Conservation (phyloP, 1,284 basidiomycete species). For the Farysia itapuensis region DNA sequence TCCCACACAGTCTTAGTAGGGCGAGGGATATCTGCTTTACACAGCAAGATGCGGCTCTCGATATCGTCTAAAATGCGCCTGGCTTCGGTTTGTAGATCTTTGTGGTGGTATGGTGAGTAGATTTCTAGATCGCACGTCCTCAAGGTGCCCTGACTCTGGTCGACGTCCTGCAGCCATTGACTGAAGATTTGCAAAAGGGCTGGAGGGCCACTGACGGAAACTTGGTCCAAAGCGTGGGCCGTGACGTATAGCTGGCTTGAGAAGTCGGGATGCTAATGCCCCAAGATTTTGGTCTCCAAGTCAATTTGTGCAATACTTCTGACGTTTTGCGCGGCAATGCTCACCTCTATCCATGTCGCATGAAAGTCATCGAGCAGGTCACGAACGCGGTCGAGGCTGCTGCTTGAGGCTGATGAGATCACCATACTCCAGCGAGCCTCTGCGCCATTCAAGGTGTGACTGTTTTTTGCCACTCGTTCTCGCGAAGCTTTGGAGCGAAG, state of each 20-base stretch:
- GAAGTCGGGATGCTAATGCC: too few species aligned
- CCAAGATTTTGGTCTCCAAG: too few species aligned
- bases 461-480: slow-evolving; percentile 1
- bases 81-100: slow-evolving; percentile 4
- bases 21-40: slow-evolving; percentile 1
- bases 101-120: slow-evolving; percentile 25
- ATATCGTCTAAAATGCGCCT: slow-evolving; percentile 13
- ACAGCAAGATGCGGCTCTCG: slow-evolving; percentile 8
- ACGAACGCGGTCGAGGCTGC: slow-evolving; percentile 3
- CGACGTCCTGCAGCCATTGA: neutral
- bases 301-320: too few species aligned
- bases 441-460: too few species aligned
- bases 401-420: slow-evolving; percentile 5
- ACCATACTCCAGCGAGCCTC: slow-evolving; percentile 18
- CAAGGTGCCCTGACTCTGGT: neutral
- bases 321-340: too few species aligned
- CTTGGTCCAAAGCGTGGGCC: slow-evolving; percentile 5
- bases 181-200: slow-evolving; percentile 8
- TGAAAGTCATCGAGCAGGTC: slow-evolving; percentile 6
- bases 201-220: slow-evolving; percentile 25
- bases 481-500: slow-evolving; percentile 17
- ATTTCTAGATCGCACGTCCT: slow-evolving; percentile 11
- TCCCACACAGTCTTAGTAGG: slow-evolving; percentile 19
- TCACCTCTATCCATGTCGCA: neutral
- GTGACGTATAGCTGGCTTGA: slow-evolving; percentile 23